Percentiles rank a stretch among this genome's conserved stretches.
Evolutionary conservation across 1,139 yeast species (phyloP).

Genomic region (Zygoascus sp.): DNA sequence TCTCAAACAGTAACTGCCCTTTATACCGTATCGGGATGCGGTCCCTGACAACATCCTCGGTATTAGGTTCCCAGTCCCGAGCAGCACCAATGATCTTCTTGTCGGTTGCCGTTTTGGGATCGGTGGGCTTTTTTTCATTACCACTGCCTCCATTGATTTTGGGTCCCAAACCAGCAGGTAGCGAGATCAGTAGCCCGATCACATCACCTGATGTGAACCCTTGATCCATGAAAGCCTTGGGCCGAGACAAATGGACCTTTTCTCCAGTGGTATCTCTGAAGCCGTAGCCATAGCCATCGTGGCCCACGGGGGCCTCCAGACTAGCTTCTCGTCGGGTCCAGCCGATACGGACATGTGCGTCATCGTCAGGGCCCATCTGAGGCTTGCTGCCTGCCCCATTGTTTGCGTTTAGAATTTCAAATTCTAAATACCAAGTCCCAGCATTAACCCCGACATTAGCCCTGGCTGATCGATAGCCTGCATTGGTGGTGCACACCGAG

Average conservation of each 20-base stretch:
- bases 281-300: conserved; percentile 92
- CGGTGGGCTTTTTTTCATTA: not conserved
- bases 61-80: not conserved
- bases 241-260: conserved; percentile 69
- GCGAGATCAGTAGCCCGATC: conserved; percentile 69
- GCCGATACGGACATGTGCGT: conserved; percentile 73
- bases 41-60: conserved; percentile 48
- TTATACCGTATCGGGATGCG: conserved; percentile 85
- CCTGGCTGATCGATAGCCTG: conserved; percentile 81
- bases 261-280: conserved; percentile 79
- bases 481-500: conserved; percentile 46
- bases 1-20: conserved; percentile 75
- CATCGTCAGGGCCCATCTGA: conserved; percentile 2
- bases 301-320: conserved; percentile 93
- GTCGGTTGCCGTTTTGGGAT: not conserved
- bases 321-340: conserved; percentile 80
- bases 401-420: conserved; percentile 46
- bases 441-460: conserved; percentile 72
- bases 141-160: not conserved
- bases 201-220: conserved; percentile 74
- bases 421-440: conserved; percentile 81
- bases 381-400: conserved; percentile 13
- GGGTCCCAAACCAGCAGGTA: conserved; percentile 48
- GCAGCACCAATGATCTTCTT: not conserved
- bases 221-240: conserved; percentile 47